These are phyloP conservation scores for Beta corolliflora DNA, from an alignment of 179 eudicot genomes.

Conservation along the genomic window DNA sequence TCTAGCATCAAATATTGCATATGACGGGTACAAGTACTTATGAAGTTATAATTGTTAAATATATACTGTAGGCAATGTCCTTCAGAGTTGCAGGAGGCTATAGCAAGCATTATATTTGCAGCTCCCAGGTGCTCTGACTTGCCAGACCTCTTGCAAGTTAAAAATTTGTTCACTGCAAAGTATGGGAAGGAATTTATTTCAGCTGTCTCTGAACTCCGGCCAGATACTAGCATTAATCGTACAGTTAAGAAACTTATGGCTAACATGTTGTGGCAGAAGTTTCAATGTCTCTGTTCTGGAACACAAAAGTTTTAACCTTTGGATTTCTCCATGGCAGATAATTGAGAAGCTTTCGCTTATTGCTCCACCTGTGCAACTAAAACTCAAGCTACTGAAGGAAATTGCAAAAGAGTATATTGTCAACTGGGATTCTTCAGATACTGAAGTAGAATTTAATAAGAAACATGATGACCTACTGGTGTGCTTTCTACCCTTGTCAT, in stretches of 20 bases:
- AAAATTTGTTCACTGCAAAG: conserved; percentile 77
- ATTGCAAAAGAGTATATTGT: conserved; percentile 73
- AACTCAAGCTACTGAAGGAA: conserved; percentile 67
- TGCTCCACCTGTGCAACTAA: conserved; percentile 67
- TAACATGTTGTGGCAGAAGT: not conserved
- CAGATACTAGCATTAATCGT: conserved; percentile 94
- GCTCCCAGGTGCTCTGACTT: conserved; percentile 96
- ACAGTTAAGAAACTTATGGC: conserved; percentile 64
- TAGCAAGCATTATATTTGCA: conserved; percentile 91
- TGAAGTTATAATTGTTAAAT: not conserved
- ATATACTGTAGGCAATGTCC: conserved; percentile 77
- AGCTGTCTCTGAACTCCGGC: conserved; percentile 91
- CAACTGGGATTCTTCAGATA: conserved; percentile 78
- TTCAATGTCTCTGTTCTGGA: not conserved
- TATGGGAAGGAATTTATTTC: conserved; percentile 91
- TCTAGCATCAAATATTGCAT: not conserved
- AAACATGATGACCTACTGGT: conserved; percentile 94
- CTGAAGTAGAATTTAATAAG: conserved; percentile 78
- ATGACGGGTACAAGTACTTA: not conserved
- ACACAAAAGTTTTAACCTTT: conserved; percentile 13
- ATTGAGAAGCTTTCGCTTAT: conserved; percentile 84
- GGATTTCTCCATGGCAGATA: conserved; percentile 46
- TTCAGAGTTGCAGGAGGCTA: conserved; percentile 84
- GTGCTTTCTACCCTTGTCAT: conserved; percentile 15
- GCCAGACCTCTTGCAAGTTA: conserved; percentile 79